Conservation (phyloP, 139 green algal species). For the Ostreobium quekettii region DNA sequence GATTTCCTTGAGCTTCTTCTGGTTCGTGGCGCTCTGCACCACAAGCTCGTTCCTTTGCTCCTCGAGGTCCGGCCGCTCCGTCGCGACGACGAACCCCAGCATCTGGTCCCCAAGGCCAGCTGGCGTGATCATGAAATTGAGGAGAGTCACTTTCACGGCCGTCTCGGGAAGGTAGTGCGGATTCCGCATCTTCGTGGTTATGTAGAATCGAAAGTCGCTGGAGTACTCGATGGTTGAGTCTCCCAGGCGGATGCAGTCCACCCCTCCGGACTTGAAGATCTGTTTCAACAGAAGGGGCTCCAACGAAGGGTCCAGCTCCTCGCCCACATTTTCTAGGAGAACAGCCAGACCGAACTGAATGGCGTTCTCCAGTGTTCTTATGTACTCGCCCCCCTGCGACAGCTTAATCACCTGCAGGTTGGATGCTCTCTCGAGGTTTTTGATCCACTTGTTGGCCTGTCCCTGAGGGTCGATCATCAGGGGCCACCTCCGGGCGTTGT, state of each 20-base stretch:
- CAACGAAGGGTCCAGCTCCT: conserved; percentile 62
- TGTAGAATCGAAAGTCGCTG: conserved; percentile 65
- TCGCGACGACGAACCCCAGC: conserved; percentile 63
- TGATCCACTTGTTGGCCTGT: conserved; percentile 77
- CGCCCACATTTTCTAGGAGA: conserved; percentile 65
- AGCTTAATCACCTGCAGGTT: conserved; percentile 58
- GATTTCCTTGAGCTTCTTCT: conserved; percentile 58
- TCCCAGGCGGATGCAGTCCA: conserved; percentile 55
- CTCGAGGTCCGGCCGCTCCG: conserved; percentile 67
- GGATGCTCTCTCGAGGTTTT: conserved; percentile 37
- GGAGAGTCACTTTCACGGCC: conserved; percentile 56
- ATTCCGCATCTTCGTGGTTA: conserved; percentile 65
- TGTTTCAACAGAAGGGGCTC: conserved; percentile 71
- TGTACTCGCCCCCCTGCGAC: conserved; percentile 51
- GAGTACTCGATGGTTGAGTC: conserved; percentile 60
- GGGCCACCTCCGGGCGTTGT: conserved; percentile 53
- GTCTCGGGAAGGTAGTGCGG: conserved; percentile 66
- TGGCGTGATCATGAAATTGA: conserved; percentile 79
- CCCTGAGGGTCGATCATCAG: conserved; percentile 68
- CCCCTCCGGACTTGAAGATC: conserved; percentile 38
- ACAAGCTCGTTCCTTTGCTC: conserved; percentile 65
- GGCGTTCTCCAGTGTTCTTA: conserved; percentile 61
- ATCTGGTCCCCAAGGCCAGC: conserved; percentile 62
- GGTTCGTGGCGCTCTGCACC: conserved; percentile 53
- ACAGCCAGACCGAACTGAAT: conserved; percentile 71